Base-by-base conservation (phyloP, 176 grass and related monocot species). In the Zoysia pacifica region DNA sequence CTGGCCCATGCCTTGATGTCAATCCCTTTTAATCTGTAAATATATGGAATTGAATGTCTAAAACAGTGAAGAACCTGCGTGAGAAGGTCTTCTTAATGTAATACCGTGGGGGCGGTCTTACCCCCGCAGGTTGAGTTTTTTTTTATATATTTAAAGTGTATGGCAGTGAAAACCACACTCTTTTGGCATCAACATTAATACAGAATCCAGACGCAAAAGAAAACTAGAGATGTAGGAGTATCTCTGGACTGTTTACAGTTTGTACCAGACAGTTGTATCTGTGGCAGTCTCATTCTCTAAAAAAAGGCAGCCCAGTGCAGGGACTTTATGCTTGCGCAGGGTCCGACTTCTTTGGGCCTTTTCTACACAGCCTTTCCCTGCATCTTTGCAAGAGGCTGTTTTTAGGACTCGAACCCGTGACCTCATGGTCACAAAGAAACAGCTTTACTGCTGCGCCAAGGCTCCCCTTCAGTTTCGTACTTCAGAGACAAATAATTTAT, bases 231-330 rank as follows among this genome's bases (percentile, higher is more conserved):
- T 9, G 7, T 28, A 28, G 28, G 28, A 28, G 28, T 13, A 54
- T 64, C 5, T 81, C 35, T 81, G 2, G 64, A 51, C 6, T 70
- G n/a, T 38, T 59, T 38, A 45, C 44, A 46, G 20, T 53, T 82
- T 62, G 13, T 2, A 58, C 12, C 40, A 28, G 48, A 82, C 42
- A 69, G 76, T 11, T 47, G 18, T 44, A 73, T 59, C 42, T 58
- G 19, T 43, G 18, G 44, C 38, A 11, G 12, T 28, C 28, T 28
- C 28, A 28, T 28, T 28, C 28, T 28, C 28, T 28, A 28, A 28
- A 28, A 28, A 28, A 28, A 28, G 28, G 28, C 28, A 28, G 28
- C 28, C 28, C 28, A 28, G 28, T 28, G 28, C 28, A 28, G 28
- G 28, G 28, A 28, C 28, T 28, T 28, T 28, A 28, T 28, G 28